Base-by-base conservation (phyloP, 108 stramenopile genomes). In the Skeletonema marinoi region DNA sequence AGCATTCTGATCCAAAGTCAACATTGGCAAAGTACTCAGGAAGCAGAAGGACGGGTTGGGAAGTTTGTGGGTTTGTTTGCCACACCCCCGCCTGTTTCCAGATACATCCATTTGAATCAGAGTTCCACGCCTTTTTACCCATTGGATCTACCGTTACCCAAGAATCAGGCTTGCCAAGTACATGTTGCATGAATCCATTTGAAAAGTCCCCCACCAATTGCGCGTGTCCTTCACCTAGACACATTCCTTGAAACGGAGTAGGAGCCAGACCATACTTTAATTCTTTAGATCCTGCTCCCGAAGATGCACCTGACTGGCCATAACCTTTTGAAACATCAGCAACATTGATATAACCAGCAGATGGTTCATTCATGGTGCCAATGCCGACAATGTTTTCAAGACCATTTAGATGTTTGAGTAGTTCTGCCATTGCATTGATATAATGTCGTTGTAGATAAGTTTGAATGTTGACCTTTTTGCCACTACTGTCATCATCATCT, bases 341-440 rank as follows among this genome's bases (percentile, higher is more conserved):
- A 9, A 77, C 76, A 62, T 77, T 77, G 44, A 77, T 77, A 38
- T 64, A 77, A n/a, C 85, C 85, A 6, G 61, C 36, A 35, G 72
- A 75, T 50, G 85, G 85, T 46, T 86, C 85, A 65, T 86, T 86
- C 78, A 86, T 70, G 7, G 81, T 83, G 19, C 78, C 85, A 51
- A 83, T 73, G 12, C 81, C 85, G 38, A 86, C 73, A 42, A 86
- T 77, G 38, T 83, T 83, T 21, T 73, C 60, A 50, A 81, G 64
- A 41, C 80, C 78, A 32, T 46, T 48, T 11, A 86, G 77, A 70
- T 51, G 36, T 32, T 77, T 63, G 62, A 77, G 68, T 9, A 77
- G 60, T 64, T 77, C 68, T 13, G 70, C 69, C 35, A 75, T 60
- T 29, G 85, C 81, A 42, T 66, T 41, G 50, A 83, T 78, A 67